Evolutionary conservation across 805 yeast species (phyloP).

Genomic region (Candida quercuum): DNA sequence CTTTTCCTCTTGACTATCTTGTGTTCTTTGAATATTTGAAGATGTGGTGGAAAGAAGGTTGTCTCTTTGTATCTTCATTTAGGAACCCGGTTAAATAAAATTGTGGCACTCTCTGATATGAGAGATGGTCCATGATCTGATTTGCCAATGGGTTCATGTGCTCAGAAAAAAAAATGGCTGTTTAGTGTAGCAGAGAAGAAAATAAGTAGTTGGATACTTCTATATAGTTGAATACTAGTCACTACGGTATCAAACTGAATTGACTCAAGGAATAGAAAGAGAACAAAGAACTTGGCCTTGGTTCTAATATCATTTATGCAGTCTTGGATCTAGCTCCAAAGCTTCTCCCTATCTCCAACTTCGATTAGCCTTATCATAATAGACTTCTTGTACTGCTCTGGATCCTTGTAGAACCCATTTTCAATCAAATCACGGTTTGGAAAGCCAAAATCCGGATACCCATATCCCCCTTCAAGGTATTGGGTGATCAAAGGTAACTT

Average conservation of each 20-base stretch:
- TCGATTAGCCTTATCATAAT: constrained; percentile 11
- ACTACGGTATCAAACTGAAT: too few relatives aligned
- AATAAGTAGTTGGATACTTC: too few relatives aligned
- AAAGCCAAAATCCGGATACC: constrained; percentile 9
- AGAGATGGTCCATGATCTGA: too few relatives aligned
- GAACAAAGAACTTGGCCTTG: too few relatives aligned
- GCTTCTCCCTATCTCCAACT: constrained; percentile 4
- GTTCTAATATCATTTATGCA: neutral
- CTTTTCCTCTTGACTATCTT: too few relatives aligned
- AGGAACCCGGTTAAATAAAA: neutral
- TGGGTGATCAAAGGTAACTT: constrained; percentile 22
- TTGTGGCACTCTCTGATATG: neutral
- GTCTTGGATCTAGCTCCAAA: constrained; percentile 2
- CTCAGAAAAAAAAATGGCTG: too few relatives aligned
- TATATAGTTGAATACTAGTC: too few relatives aligned
- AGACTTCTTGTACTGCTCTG: constrained; percentile 4
- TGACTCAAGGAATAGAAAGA: too few relatives aligned
- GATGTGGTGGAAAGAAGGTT: too few relatives aligned
- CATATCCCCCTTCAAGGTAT: neutral
- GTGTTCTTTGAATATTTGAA: neutral
- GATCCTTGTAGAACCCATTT: constrained; percentile 9
- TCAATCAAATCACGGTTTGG: constrained; percentile 9
- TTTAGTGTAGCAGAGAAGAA: too few relatives aligned
- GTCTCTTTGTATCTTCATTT: too few relatives aligned
- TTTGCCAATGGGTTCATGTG: too few relatives aligned